phyloP scores from a whole-genome alignment of 352 stramenopile genomes.

The Phytophthora podocarpi region DNA sequence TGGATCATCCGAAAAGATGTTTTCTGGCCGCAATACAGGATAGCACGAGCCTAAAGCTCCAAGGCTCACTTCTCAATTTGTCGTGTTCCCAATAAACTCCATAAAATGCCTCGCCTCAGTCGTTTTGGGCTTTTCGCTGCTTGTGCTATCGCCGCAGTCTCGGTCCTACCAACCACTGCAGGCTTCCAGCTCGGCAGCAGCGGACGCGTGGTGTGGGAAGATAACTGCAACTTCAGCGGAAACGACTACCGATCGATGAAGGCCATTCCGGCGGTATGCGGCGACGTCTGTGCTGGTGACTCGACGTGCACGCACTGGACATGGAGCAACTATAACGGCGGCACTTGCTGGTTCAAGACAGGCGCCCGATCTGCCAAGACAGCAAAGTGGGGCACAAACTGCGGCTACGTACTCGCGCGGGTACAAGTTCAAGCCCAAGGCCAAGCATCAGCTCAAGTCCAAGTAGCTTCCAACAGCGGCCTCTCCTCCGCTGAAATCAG shows the following conservation, averaged over 20 bases:
- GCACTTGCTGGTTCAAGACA: conserved; percentile 51
- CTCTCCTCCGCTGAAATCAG: conserved; percentile 34
- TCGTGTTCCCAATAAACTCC: conserved; percentile 4
- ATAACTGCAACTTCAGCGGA: conserved; percentile 42
- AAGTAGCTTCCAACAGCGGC: conserved; percentile 30
- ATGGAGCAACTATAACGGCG: conserved; percentile 41
- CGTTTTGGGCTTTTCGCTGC: conserved; percentile 9
- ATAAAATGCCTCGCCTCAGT: conserved; percentile 15
- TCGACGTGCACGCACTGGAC: conserved; percentile 46
- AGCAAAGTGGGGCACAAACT: conserved; percentile 30
- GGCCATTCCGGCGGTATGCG: conserved; percentile 36
- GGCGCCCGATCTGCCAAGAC: conserved; percentile 21
- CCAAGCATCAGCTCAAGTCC: background rate
- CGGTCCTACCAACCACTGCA: conserved; percentile 3
- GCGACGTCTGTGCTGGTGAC: conserved; percentile 40
- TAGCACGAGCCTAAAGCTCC: background rate
- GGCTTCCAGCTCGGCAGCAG: conserved; percentile 31
- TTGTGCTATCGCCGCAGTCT: conserved; percentile 5
- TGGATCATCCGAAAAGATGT: conserved; percentile 1
- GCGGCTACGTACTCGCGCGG: conserved; percentile 38
- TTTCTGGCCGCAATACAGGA: background rate
- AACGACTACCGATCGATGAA: conserved; percentile 35
- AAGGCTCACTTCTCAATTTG: conserved; percentile 19
- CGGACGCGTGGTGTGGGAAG: conserved; percentile 45
- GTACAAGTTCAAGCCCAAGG: conserved; percentile 3